Percentiles rank a stretch among this genome's conserved stretches.
These are phyloP conservation scores for Fusarium stilboides DNA, from an alignment of 2,329 filamentous ascomycete genomes.

Conservation along the genomic window DNA sequence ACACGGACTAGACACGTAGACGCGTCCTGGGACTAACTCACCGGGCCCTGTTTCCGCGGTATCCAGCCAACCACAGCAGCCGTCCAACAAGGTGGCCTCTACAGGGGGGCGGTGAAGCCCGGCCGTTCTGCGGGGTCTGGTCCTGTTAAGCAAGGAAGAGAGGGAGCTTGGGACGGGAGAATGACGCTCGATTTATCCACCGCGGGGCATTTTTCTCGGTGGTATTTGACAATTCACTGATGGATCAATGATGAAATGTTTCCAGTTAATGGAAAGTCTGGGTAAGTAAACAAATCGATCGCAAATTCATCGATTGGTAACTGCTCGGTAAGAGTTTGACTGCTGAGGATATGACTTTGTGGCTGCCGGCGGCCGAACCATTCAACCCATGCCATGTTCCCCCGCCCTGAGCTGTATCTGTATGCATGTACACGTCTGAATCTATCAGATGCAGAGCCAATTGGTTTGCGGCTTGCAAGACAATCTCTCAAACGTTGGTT, in stretches of 20 bases:
- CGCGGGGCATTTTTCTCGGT: slow-evolving; percentile 38
- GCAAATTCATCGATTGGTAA: too few relatives aligned
- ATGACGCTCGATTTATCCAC: slow-evolving; percentile 42
- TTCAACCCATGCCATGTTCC: not conserved
- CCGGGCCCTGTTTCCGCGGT: slow-evolving; percentile 1
- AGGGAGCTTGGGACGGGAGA: slow-evolving; percentile 26
- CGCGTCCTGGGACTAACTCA: slow-evolving; percentile 9
- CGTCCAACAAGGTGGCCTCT: slow-evolving; percentile 1
- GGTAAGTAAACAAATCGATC: not conserved
- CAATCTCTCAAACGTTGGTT: slow-evolving; percentile 4
- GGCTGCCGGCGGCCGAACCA: not conserved
- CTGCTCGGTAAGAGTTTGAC: too few relatives aligned
- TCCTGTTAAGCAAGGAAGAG: slow-evolving; percentile 23
- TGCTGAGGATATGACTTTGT: not conserved
- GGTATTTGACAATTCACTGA: slow-evolving; percentile 28
- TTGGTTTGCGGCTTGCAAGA: slow-evolving; percentile 1
- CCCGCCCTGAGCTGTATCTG: slow-evolving; percentile 12
- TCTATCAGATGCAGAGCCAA: slow-evolving; percentile 10
- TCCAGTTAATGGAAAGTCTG: not conserved
- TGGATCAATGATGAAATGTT: slow-evolving; percentile 37
- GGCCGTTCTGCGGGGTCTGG: slow-evolving; percentile 39
- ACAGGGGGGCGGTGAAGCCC: slow-evolving; percentile 36
- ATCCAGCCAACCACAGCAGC: slow-evolving; percentile 16
- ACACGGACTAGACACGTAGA: slow-evolving; percentile 21
- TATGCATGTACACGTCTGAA: slow-evolving; percentile 12